phyloP scores from a whole-genome alignment of 140 eudicot species.

The Erigeron philadelphicus region DNA sequence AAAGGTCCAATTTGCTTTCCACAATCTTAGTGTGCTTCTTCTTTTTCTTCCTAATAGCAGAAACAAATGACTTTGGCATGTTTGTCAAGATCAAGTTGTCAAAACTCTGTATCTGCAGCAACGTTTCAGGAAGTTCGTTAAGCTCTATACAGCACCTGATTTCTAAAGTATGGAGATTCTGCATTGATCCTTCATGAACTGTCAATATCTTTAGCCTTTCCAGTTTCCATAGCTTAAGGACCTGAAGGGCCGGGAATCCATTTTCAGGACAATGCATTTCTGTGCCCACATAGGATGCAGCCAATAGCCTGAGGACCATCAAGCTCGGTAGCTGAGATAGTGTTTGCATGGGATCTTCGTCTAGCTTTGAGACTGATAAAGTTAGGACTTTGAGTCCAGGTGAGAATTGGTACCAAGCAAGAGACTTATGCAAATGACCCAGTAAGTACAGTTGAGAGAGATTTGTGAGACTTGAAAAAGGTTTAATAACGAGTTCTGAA shows the following conservation, averaged over 20 bases:
- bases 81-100: slow-evolving; percentile 41
- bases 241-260: slow-evolving; percentile 36
- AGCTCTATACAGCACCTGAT: slow-evolving; percentile 46
- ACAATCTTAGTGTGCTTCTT: slow-evolving; percentile 26
- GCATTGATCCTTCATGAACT: slow-evolving; percentile 37
- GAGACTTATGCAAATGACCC: slow-evolving; percentile 32
- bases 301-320: slow-evolving; percentile 52
- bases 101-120: slow-evolving; percentile 25
- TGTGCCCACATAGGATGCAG: slow-evolving; percentile 41
- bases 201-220: slow-evolving; percentile 29
- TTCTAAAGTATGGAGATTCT: slow-evolving; percentile 37
- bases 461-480: slow-evolving; percentile 31
- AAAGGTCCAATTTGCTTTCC: slow-evolving; percentile 12
- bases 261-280: slow-evolving; percentile 29
- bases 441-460: slow-evolving; percentile 43
- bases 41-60: slow-evolving; percentile 21
- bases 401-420: slow-evolving; percentile 34
- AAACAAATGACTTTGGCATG: slow-evolving; percentile 39
- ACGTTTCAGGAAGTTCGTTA: slow-evolving; percentile 23
- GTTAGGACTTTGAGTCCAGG: slow-evolving; percentile 46
- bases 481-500: slow-evolving; percentile 30
- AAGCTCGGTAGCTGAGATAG: slow-evolving; percentile 41
- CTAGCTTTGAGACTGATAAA: slow-evolving; percentile 45
- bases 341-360: slow-evolving; percentile 49
- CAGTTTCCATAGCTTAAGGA: slow-evolving; percentile 56